Percentiles rank a stretch among this genome's conserved stretches.
Evolutionary conservation across 176 grass and related monocot genomes (phyloP).

Genomic region (Oryza meridionalis): DNA sequence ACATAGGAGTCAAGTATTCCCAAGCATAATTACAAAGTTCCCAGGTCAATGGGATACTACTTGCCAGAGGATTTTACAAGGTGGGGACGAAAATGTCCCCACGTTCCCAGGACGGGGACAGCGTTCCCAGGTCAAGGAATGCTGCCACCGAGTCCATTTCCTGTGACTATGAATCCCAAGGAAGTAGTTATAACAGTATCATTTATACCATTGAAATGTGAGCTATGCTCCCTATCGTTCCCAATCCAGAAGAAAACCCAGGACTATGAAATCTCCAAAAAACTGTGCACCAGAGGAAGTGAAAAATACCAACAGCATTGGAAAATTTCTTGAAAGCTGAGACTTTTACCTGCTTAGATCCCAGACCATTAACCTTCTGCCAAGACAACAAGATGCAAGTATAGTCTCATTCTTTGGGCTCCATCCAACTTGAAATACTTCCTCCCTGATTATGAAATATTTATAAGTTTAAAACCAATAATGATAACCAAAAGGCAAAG

Average conservation of each 20-base stretch:
- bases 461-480: conserved; percentile 3
- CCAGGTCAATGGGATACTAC: too few relatives aligned
- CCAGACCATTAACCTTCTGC: conserved; percentile 98
- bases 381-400: conserved; percentile 93
- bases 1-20: background rate
- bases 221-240: background rate
- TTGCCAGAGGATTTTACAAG: too few relatives aligned
- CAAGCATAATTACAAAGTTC: too few relatives aligned
- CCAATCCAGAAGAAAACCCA: background rate
- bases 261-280: background rate
- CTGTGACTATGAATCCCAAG: background rate
- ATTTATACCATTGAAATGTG: background rate
- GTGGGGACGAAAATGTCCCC: too few relatives aligned
- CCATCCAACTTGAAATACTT: conserved; percentile 99
- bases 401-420: conserved; percentile 98
- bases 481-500: background rate
- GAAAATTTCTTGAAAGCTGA: background rate
- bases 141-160: too few relatives aligned
- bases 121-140: too few relatives aligned
- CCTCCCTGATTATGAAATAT: conserved; percentile 66
- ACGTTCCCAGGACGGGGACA: too few relatives aligned
- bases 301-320: background rate
- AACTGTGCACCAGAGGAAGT: background rate
- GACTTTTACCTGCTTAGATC: conserved; percentile 87
- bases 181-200: background rate